Evolutionary conservation across 2,329 filamentous ascomycete genomes (phyloP).

Genomic region (Ceratocystis albifundus): DNA sequence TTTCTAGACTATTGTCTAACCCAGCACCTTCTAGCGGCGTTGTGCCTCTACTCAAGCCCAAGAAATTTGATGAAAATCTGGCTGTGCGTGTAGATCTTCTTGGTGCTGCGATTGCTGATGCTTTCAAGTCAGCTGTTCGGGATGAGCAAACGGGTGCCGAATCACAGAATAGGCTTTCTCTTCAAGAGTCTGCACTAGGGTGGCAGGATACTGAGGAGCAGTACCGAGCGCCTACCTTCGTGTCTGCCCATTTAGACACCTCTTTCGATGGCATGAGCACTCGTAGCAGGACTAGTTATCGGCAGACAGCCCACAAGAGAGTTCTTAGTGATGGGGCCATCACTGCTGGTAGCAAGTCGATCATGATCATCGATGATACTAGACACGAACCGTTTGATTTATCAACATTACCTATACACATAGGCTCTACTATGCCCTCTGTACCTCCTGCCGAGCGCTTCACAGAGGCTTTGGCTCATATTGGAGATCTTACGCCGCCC

Average conservation of each 20-base stretch:
- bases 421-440: conserved; percentile 24
- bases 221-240: background rate
- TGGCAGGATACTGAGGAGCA: background rate
- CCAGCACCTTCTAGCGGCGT: conserved; percentile 48
- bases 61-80: conserved; percentile 36
- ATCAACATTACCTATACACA: conserved; percentile 40
- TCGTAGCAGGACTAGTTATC: conserved; percentile 25
- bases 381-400: conserved; percentile 34
- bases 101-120: conserved; percentile 64
- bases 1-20: conserved; percentile 45
- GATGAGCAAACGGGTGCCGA: conserved; percentile 41
- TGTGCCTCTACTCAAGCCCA: conserved; percentile 44
- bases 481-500: conserved; percentile 48
- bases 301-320: conserved; percentile 27
- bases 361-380: conserved; percentile 72
- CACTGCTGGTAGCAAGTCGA: conserved; percentile 76
- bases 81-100: conserved; percentile 68
- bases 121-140: conserved; percentile 64
- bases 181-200: conserved; percentile 8
- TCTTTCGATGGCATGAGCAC: conserved; percentile 36
- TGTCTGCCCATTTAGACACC: conserved; percentile 31
- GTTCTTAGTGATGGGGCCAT: conserved; percentile 47
- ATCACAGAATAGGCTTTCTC: background rate
- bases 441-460: conserved; percentile 43
- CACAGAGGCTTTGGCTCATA: conserved; percentile 40